Percentiles rank a stretch among this genome's conserved stretches.
Conservation (phyloP, 2,329 filamentous ascomycete species). For the Fusarium irregulare region DNA sequence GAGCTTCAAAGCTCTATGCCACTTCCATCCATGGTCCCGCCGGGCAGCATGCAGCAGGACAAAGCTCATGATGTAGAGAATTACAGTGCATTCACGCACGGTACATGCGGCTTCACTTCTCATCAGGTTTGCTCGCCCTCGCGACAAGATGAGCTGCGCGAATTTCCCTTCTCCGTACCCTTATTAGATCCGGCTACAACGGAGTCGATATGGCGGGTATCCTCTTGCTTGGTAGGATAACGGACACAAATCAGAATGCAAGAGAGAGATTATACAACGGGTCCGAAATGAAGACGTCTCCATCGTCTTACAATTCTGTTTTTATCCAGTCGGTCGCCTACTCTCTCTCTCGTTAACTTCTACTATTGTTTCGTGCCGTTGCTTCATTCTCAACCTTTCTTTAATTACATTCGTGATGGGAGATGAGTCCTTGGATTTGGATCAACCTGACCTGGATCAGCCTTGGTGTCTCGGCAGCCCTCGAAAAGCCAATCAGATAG, state of each 20-base stretch:
- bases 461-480: slow-evolving; percentile 13
- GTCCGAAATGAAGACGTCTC: slow-evolving; percentile 23
- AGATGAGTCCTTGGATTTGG: slow-evolving; percentile 12
- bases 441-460: slow-evolving; percentile 12
- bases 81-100: slow-evolving; percentile 29
- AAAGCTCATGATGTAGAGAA: slow-evolving; percentile 13
- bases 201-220: slow-evolving; percentile 14
- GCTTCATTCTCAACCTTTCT: slow-evolving; percentile 4
- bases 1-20: slow-evolving; percentile 33
- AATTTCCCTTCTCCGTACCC: slow-evolving; percentile 28
- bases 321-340: not conserved
- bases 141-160: slow-evolving; percentile 28
- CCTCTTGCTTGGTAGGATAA: slow-evolving; percentile 6
- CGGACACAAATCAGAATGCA: slow-evolving; percentile 13
- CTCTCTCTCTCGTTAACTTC: not conserved
- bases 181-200: slow-evolving; percentile 15
- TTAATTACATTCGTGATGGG: slow-evolving; percentile 28
- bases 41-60: slow-evolving; percentile 15
- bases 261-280: slow-evolving; percentile 31
- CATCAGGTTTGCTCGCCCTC: not conserved
- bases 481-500: slow-evolving; percentile 19
- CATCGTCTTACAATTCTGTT: slow-evolving; percentile 22
- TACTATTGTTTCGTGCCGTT: slow-evolving; percentile 2
- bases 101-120: not conserved
- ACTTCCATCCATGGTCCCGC: slow-evolving; percentile 30